A percentile compares a stretch with the other conserved stretches of the same genome.
These are phyloP conservation scores for Dalbergia cochinchinensis DNA, from an alignment of 306 rosid species.

Conservation along the genomic window DNA sequence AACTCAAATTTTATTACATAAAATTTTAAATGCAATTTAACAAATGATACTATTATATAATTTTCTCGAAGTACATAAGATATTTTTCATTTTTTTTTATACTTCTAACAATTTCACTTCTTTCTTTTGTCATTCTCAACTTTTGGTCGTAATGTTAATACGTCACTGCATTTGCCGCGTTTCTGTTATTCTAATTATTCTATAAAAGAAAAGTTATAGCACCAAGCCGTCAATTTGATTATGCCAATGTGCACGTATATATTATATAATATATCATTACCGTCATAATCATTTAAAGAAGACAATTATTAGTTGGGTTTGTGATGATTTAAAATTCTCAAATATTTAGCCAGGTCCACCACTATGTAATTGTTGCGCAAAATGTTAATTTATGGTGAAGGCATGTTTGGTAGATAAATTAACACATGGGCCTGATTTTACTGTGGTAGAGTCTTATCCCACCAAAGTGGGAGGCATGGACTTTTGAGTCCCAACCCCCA, in stretches of 20 bases:
- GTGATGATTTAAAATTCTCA: not conserved
- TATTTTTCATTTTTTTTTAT: no score
- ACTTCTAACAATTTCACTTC: not conserved
- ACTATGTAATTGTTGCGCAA: not conserved
- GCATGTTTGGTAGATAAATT: no score
- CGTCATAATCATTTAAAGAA: constrained; percentile 1
- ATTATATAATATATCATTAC: not conserved
- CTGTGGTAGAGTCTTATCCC: no score
- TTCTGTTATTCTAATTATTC: not conserved
- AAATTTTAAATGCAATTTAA: no score
- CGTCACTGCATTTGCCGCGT: not conserved
- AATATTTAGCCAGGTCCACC: constrained; percentile 12
- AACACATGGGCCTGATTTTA: not conserved
- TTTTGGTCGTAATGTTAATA: not conserved
- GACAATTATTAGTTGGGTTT: not conserved
- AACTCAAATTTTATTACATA: no score
- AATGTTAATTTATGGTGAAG: no score
- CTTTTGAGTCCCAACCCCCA: not conserved
- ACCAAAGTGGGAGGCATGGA: no score
- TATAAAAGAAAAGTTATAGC: constrained; percentile 16
- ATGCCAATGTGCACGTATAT: not conserved
- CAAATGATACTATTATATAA: no score
- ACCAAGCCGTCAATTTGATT: constrained; percentile 8
- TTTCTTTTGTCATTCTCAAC: not conserved
- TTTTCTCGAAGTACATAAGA: no score